Base-by-base conservation (phyloP, 2,329 filamentous ascomycete species). In the Paramyrothecium sp. region DNA sequence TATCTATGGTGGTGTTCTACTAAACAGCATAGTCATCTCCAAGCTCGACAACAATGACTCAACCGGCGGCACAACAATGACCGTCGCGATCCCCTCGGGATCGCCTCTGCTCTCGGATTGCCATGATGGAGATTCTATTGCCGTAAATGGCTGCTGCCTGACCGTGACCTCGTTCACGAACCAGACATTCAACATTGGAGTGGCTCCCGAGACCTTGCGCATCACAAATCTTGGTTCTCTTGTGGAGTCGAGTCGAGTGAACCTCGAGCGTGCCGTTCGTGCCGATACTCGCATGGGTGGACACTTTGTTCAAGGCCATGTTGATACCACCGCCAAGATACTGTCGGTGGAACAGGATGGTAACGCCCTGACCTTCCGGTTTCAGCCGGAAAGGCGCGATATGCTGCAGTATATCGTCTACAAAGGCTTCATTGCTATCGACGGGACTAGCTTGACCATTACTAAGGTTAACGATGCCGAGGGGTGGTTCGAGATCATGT, bases 251-350 rank as follows among this genome's bases (percentile, higher is more conserved):
- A 89, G 87, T 59, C 80, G 78, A 21, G 93, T 98, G 63, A 99
- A 99, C 74, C 88, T 99, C 54, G 95, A 99, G 80, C 88, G 95
- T 17, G 94, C 95, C 3, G 93, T 99, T 55, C 89, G 90, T 19
- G 92, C 92, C 4, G 86, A 90, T 67, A 97, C 94, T 50, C 91
- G 95, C 56, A 98, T 99, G 92, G 95, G 96, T 51, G 95, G 95
- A 1, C 95, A 99, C 77, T 97, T 98, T 68, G 94, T 98, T 33
- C 96, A 99, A 77, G 95, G 95, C 46, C 95, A 99, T 74, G 94
- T 99, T 59, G 96, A 99, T 75, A 94, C 92, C 12, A 87, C 89
- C 44, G 95, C 94, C 0, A 84, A 83, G 48, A 90, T 99, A 59
- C 70, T 88, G 44, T 83, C 84, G 48, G 84, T 90, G 38, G 87